Evolutionary conservation across 192 early-diverging fungal genomes (phyloP).

Genomic region (Mortierella antarctica): DNA sequence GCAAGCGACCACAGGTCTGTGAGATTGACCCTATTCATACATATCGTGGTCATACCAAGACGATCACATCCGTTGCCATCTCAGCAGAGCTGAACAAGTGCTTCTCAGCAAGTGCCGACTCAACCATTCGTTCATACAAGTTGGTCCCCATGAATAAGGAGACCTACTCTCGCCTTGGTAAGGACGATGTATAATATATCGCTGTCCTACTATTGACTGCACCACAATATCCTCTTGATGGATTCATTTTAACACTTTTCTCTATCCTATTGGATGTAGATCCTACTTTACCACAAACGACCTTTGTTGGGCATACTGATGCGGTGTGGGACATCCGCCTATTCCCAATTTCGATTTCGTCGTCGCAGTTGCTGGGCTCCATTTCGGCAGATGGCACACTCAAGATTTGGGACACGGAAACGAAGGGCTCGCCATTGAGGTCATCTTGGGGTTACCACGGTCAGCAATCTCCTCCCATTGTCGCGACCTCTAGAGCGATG

Average conservation of each 20-base stretch:
- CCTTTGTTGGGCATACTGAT: constrained; percentile 84
- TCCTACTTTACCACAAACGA: constrained; percentile 62
- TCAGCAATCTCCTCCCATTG: neutral
- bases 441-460: constrained; percentile 62
- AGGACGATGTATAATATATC: neutral
- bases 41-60: constrained; percentile 78
- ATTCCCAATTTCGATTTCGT: constrained; percentile 63
- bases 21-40: constrained; percentile 79
- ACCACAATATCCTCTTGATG: neutral
- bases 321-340: constrained; percentile 87
- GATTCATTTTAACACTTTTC: neutral
- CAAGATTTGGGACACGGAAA: constrained; percentile 81
- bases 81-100: constrained; percentile 66
- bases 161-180: constrained; percentile 66
- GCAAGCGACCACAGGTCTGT: constrained; percentile 23
- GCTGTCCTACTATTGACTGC: neutral
- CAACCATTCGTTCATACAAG: constrained; percentile 74
- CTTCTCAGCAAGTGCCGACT: constrained; percentile 80
- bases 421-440: constrained; percentile 57
- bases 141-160: constrained; percentile 66
- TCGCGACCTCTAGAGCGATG: neutral
- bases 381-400: constrained; percentile 84
- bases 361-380: constrained; percentile 70
- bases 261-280: constrained; percentile 30
- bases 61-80: constrained; percentile 75